A percentile compares a stretch with the other conserved stretches of the same genome.
Evolutionary conservation across 345 rosid species (phyloP).

Genomic region (Aurinia saxatilis): DNA sequence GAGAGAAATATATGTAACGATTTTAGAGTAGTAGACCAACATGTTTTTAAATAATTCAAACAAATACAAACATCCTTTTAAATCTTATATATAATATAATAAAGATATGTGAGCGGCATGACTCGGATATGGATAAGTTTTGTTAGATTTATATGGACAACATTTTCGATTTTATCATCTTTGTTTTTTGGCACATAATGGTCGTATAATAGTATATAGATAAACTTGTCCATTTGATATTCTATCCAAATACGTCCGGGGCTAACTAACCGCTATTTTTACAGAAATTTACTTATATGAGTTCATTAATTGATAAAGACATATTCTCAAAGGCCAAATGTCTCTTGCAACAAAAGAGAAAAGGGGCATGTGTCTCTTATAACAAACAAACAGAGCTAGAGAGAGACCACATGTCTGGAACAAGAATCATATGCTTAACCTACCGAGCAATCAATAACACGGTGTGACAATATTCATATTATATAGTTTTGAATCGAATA

Average conservation of each 20-base stretch:
- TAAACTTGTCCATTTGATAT: constrained; percentile 2
- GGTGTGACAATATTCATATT: background rate
- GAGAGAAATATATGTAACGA: background rate
- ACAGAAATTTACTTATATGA: background rate
- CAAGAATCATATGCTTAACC: constrained; percentile 23
- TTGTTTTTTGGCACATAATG: background rate
- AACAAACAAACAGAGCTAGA: background rate
- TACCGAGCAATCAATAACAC: constrained; percentile 22
- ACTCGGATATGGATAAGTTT: constrained; percentile 27
- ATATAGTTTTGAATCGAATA: constrained; percentile 9
- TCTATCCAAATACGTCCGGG: background rate
- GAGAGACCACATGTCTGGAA: background rate
- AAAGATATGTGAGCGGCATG: constrained; percentile 6
- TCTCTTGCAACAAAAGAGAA: background rate
- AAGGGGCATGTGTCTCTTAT: constrained; percentile 2
- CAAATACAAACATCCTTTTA: background rate
- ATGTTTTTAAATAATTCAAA: background rate
- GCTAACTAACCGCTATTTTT: background rate
- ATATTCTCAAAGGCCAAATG: constrained; percentile 16
- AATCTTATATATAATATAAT: background rate
- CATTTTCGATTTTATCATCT: constrained; percentile 2
- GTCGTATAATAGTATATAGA: background rate
- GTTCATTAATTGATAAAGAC: background rate
- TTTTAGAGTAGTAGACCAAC: constrained; percentile 9
- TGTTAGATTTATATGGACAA: constrained; percentile 11